A percentile compares a stretch with the other conserved stretches of the same genome.
phyloP scores from a whole-genome alignment of 805 yeast species.

The Komagataella ulmi region DNA sequence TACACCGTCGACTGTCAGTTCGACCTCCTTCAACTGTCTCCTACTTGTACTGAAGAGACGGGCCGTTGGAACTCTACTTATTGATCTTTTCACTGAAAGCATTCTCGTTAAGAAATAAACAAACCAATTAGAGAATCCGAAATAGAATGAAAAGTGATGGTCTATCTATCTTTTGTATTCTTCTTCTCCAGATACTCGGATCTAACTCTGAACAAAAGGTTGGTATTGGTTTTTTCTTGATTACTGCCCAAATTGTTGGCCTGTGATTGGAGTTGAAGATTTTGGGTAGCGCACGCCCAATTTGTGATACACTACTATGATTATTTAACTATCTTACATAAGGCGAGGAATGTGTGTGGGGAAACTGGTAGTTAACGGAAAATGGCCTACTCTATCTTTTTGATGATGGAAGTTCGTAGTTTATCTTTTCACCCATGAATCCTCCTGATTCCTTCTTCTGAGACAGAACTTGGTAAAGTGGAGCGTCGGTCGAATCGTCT shows the following conservation, averaged over 20 bases:
- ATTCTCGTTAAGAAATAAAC: neutral
- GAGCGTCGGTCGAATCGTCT: neutral
- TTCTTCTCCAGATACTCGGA: neutral
- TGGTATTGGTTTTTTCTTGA: neutral
- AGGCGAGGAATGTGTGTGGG: neutral
- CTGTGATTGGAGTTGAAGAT: neutral
- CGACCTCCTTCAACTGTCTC: neutral
- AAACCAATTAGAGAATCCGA: neutral
- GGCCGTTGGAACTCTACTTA: neutral
- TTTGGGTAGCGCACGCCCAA: neutral
- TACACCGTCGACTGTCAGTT: conserved; percentile 49
- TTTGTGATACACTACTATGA: neutral
- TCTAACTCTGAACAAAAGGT: neutral
- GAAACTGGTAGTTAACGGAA: no score
- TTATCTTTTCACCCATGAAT: neutral
- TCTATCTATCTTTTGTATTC: neutral
- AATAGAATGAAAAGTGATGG: neutral
- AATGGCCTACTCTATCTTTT: neutral
- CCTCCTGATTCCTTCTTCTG: neutral
- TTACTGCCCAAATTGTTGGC: neutral
- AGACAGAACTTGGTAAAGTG: neutral
- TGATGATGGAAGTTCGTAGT: neutral
- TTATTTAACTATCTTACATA: neutral
- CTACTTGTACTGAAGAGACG: neutral
- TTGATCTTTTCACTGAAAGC: neutral